Evolutionary conservation across 1,139 yeast species (phyloP), one percentile per base, ranked within the genome.

Genomic region (Groenewaldozyma auringiensis): DNA sequence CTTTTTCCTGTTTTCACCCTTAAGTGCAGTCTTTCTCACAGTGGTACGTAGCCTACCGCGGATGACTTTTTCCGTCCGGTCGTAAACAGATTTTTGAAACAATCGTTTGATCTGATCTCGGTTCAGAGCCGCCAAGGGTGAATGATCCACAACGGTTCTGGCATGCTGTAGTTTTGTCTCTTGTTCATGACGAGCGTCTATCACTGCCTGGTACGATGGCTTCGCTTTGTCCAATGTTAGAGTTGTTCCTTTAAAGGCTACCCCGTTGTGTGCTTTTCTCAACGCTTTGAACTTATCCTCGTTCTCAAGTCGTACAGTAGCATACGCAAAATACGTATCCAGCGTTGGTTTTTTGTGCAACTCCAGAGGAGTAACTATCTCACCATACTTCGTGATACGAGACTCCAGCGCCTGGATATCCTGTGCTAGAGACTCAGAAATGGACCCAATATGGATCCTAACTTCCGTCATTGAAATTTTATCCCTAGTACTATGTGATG

Each of bases 171-270:
- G 50, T 61, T 63, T 21, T 56, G 58, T 55, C 2, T 4, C 21
- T 4, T 60, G 48, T 52, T 73, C 82, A 8, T 25, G 29, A 8
- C 29, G 29, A 35, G 61, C 59, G 36, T 63, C 62, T 79, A 81
- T 74, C 34, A 66, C 58, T 31, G 68, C 70, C 21, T 64, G 52
- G 63, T 65, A 79, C 47, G 64, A 67, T 1, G 74, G 75, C 51
- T 62, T 66, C 1, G 79, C 81, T 22, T 60, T 58, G 39, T 72
- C 77, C 4, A 89, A 66, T 1, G 70, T 67, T 36, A 89, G 65
- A 50, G 74, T 78, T 42, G 81, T 71, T 1, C 95, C 95, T 74
- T 84, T 86, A 63, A 75, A 89, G 36, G 74, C 73, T 1, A 82
- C 76, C 20, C 89, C 94, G 60, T 85, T 75, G 50, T 85, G 73